A percentile compares a stretch with the other conserved stretches of the same genome.
Conservation (phyloP, 129 eudicot species). For the carrot (Daucus carota) region DH1_v3.0 NC_030381.2:36277001-36277500, state of each 20-base stretch:
- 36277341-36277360: constrained; percentile 3
- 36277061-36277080: neutral
- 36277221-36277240: constrained; percentile 67
- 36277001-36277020: constrained; percentile 76
- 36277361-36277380: constrained; percentile 95
- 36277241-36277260: constrained; percentile 88
- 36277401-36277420: constrained; percentile 64
- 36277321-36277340: neutral
- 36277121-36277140: constrained; percentile 4
- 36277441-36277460: neutral
- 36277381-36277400: constrained; percentile 83
- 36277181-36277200: constrained; percentile 53
- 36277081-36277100: constrained; percentile 1
- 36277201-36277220: constrained; percentile 79
- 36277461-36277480: neutral
- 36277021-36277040: constrained; percentile 74
- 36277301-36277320: constrained; percentile 8
- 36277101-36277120: neutral
- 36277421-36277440: constrained; percentile 9
- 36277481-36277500: neutral
- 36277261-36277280: constrained; percentile 27
- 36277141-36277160: neutral
- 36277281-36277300: neutral
- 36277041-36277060: constrained; percentile 68
- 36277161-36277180: constrained; percentile 31